phyloP scores from a whole-genome alignment of 2,329 filamentous ascomycete genomes.

The Exophiala sp. region DNA sequence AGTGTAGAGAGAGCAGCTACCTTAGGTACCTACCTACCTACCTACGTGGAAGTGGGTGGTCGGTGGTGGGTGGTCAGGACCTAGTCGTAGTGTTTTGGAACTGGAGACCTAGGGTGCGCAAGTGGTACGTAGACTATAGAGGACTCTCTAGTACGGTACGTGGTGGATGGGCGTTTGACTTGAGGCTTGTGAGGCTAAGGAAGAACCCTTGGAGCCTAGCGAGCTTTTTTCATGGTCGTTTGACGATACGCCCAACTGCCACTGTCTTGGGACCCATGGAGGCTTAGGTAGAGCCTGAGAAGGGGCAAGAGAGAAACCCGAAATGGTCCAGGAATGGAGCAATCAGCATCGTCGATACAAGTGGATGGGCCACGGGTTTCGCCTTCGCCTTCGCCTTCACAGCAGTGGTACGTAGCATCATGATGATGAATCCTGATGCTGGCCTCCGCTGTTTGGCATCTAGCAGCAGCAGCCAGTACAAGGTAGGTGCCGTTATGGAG shows the following conservation, averaged over 20 bases:
- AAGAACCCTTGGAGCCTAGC: neutral
- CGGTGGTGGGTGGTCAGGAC: neutral
- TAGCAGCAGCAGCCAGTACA: neutral
- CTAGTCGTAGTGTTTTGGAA: neutral
- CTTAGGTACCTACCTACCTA: too few species aligned
- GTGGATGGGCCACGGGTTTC: neutral
- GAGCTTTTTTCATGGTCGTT: neutral
- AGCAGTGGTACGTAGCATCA: neutral
- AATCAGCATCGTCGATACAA: neutral
- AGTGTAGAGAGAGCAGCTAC: too few species aligned
- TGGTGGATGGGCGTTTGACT: neutral
- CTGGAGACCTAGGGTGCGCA: neutral
- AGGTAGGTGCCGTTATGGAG: neutral
- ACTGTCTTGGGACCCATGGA: neutral
- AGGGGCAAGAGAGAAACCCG: neutral
- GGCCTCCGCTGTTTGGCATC: neutral
- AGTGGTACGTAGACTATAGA: neutral
- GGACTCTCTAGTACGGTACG: neutral
- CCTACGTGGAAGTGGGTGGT: too few species aligned
- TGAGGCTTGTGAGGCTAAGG: neutral
- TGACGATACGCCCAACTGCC: neutral
- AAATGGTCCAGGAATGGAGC: neutral
- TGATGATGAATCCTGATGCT: neutral
- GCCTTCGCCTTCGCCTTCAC: neutral
- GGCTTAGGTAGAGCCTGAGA: neutral